Evolutionary conservation across 495 filamentous ascomycete species (phyloP).

Genomic region (Annulohypoxylon bovei): DNA sequence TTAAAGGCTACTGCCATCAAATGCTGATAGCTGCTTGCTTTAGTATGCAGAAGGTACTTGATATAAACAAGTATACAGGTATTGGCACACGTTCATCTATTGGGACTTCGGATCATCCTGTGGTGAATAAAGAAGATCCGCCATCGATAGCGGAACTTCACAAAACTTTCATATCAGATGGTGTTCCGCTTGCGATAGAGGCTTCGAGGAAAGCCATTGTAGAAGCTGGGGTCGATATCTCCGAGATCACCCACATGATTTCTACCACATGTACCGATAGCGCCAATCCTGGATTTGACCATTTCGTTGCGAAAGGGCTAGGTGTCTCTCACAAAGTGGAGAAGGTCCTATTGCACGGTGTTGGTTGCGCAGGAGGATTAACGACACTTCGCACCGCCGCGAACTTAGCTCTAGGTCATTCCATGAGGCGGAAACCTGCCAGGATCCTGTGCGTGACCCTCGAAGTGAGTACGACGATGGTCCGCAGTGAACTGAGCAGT

Average conservation of each 20-base stretch:
- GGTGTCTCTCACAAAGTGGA: conserved; percentile 61
- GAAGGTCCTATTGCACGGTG: conserved; percentile 68
- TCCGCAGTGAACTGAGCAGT: conserved; percentile 67
- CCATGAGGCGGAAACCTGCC: conserved; percentile 60
- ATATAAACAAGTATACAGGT: conserved; percentile 70
- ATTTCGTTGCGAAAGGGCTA: conserved; percentile 66
- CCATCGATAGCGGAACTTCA: conserved; percentile 67
- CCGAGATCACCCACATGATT: conserved; percentile 71
- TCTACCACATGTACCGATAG: conserved; percentile 73
- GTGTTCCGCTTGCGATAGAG: conserved; percentile 65
- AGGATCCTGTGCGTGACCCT: conserved; percentile 68
- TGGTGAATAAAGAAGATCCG: conserved; percentile 62
- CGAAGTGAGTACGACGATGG: conserved; percentile 66
- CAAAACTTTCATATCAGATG: conserved; percentile 64
- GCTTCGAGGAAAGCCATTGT: conserved; percentile 68
- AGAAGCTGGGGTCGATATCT: conserved; percentile 59
- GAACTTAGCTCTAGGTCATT: conserved; percentile 67
- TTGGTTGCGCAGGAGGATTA: conserved; percentile 71
- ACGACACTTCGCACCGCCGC: conserved; percentile 69
- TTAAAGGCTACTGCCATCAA: neutral
- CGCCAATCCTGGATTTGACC: conserved; percentile 75
- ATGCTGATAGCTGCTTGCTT: conserved; percentile 9
- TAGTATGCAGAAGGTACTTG: conserved; percentile 67
- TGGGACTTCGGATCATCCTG: conserved; percentile 63
- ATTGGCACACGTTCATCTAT: conserved; percentile 71